Evolutionary conservation across 495 filamentous ascomycete genomes (phyloP).

Genomic region (Pyrenopolyporus hunteri): DNA sequence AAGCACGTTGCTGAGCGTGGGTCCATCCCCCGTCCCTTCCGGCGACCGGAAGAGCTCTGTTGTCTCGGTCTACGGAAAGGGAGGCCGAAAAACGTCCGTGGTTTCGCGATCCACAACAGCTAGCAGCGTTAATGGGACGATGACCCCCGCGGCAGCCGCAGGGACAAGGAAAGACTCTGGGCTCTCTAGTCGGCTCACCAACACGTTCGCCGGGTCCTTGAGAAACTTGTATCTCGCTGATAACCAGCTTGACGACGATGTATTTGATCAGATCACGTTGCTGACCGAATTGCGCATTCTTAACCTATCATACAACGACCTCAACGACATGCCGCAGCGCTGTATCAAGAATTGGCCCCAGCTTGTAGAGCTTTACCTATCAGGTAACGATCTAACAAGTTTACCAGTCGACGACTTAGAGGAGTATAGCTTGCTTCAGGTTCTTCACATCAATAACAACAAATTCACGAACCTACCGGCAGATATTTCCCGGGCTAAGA

Average conservation of each 20-base stretch:
- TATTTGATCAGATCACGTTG: slow-evolving; percentile 85
- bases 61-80: slow-evolving; percentile 75
- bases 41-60: slow-evolving; percentile 78
- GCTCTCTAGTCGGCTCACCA: slow-evolving; percentile 72
- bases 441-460: slow-evolving; percentile 94
- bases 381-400: slow-evolving; percentile 90
- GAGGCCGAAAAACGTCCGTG: slow-evolving; percentile 81
- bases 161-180: slow-evolving; percentile 82
- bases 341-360: slow-evolving; percentile 86
- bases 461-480: slow-evolving; percentile 96
- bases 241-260: slow-evolving; percentile 90
- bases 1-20: slow-evolving; percentile 72
- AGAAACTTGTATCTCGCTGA: slow-evolving; percentile 87
- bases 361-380: slow-evolving; percentile 90
- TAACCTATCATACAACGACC: slow-evolving; percentile 93
- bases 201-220: slow-evolving; percentile 85
- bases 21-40: slow-evolving; percentile 68
- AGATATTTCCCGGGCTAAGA: slow-evolving; percentile 91
- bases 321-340: slow-evolving; percentile 89
- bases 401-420: slow-evolving; percentile 95
- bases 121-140: slow-evolving; percentile 50
- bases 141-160: slow-evolving; percentile 60
- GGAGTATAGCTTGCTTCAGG: slow-evolving; percentile 80
- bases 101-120: slow-evolving; percentile 67
- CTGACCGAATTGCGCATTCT: slow-evolving; percentile 85